Evolutionary conservation across 169 alveolate species (phyloP).

Genomic region (Theileria orientalis): DNA sequence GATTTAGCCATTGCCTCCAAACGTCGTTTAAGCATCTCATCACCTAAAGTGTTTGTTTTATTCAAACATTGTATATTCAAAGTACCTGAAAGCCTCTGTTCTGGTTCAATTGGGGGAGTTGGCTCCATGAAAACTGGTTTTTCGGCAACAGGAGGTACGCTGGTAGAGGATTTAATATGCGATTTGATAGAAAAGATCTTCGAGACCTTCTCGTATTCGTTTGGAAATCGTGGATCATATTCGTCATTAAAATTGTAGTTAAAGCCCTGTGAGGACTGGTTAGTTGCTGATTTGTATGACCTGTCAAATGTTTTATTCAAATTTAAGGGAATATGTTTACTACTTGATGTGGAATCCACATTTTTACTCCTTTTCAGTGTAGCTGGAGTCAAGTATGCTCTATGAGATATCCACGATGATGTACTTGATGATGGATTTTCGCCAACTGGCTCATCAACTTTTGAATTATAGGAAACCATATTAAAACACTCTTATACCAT

Average conservation of each 20-base stretch:
- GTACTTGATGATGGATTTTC: constrained; percentile 19
- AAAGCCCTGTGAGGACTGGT: neutral
- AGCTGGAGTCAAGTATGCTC: constrained; percentile 20
- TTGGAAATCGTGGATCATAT: constrained; percentile 60
- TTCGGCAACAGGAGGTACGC: neutral
- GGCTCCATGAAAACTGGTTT: neutral
- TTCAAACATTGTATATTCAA: neutral
- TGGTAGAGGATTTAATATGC: neutral
- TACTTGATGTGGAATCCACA: neutral
- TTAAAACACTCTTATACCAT: too few species aligned
- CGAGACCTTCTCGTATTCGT: constrained; percentile 47
- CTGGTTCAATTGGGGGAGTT: neutral
- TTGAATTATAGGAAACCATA: neutral
- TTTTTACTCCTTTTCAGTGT: constrained; percentile 17
- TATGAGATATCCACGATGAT: constrained; percentile 26
- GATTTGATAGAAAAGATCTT: constrained; percentile 1
- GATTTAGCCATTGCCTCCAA: constrained; percentile 24
- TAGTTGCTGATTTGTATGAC: neutral
- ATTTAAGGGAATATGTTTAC: neutral
- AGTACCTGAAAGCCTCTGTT: constrained; percentile 24
- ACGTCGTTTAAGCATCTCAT: constrained; percentile 29
- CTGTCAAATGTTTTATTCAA: neutral
- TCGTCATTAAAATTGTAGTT: constrained; percentile 52
- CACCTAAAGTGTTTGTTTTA: constrained; percentile 7
- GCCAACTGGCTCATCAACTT: neutral